A percentile compares a stretch with the other conserved stretches of the same genome.
Conservation (phyloP, 495 filamentous ascomycete species). For the Penicillium cinerascens region DNA sequence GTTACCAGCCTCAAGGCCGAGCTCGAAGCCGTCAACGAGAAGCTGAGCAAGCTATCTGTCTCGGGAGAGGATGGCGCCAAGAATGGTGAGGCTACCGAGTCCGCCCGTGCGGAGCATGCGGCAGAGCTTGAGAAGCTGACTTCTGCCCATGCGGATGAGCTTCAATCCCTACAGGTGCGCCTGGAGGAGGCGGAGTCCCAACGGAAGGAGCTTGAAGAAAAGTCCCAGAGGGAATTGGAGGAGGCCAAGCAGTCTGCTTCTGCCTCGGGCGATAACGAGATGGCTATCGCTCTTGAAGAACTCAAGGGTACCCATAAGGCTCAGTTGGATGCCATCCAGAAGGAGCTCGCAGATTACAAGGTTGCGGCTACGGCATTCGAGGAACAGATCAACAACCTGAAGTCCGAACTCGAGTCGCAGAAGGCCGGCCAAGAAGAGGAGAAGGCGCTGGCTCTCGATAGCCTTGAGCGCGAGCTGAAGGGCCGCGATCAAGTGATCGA, state of each 20-base stretch:
- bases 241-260: constrained; percentile 37
- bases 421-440: constrained; percentile 36
- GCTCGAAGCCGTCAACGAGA: constrained; percentile 39
- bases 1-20: constrained; percentile 38
- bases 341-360: constrained; percentile 37
- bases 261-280: constrained; percentile 35
- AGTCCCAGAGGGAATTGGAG: constrained; percentile 39
- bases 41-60: constrained; percentile 32
- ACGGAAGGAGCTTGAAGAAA: constrained; percentile 41
- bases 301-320: constrained; percentile 37
- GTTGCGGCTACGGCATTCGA: constrained; percentile 32
- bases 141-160: constrained; percentile 33
- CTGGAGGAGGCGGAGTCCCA: constrained; percentile 40
- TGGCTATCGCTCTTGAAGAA: constrained; percentile 35
- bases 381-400: constrained; percentile 38
- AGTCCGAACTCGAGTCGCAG: constrained; percentile 37
- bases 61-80: constrained; percentile 25
- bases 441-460: constrained; percentile 37
- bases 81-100: constrained; percentile 25
- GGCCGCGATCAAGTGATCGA: constrained; percentile 43
- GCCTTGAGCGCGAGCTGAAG: constrained; percentile 36
- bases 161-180: constrained; percentile 34
- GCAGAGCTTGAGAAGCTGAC: constrained; percentile 38
- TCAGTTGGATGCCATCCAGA: constrained; percentile 37
- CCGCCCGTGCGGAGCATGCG: constrained; percentile 35